phyloP scores from a whole-genome alignment of 495 filamentous ascomycete species.

The Gamarada debralockiae region DNA sequence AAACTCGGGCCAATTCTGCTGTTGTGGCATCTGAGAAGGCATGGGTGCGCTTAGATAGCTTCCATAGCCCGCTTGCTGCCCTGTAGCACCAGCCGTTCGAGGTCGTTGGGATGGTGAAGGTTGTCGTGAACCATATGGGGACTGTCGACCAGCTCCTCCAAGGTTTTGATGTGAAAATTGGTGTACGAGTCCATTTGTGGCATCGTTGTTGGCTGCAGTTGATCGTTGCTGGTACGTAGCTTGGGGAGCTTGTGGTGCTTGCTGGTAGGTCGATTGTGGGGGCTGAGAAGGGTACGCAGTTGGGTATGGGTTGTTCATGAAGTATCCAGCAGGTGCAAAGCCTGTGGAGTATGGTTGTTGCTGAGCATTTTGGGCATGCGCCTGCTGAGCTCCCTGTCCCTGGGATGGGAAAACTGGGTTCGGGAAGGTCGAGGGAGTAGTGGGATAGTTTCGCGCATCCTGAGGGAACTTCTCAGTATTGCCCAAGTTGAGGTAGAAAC shows the following conservation, averaged over 20 bases:
- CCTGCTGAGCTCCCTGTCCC: constrained; percentile 27
- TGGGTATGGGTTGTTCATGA: constrained; percentile 52
- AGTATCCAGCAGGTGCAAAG: constrained; percentile 56
- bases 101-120: constrained; percentile 71
- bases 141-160: constrained; percentile 62
- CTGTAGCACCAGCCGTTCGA: constrained; percentile 67
- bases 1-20: constrained; percentile 38
- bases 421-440: constrained; percentile 93
- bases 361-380: constrained; percentile 17
- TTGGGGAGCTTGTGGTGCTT: constrained; percentile 31
- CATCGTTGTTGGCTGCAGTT: constrained; percentile 57
- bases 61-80: constrained; percentile 55
- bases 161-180: constrained; percentile 98
- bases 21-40: constrained; percentile 41
- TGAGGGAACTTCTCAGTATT: constrained; percentile 57
- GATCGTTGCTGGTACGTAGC: constrained; percentile 51
- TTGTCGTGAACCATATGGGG: constrained; percentile 64
- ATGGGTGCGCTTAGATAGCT: constrained; percentile 62
- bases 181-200: constrained; percentile 81
- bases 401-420: constrained; percentile 71
- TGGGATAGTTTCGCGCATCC: constrained; percentile 84
- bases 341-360: constrained; percentile 46
- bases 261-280: constrained; percentile 29
- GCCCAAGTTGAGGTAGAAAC: constrained; percentile 69
- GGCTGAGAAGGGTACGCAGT: constrained; percentile 26